phyloP scores from a whole-genome alignment of 176 grass and related monocot species.

The Areca catechu region DNA sequence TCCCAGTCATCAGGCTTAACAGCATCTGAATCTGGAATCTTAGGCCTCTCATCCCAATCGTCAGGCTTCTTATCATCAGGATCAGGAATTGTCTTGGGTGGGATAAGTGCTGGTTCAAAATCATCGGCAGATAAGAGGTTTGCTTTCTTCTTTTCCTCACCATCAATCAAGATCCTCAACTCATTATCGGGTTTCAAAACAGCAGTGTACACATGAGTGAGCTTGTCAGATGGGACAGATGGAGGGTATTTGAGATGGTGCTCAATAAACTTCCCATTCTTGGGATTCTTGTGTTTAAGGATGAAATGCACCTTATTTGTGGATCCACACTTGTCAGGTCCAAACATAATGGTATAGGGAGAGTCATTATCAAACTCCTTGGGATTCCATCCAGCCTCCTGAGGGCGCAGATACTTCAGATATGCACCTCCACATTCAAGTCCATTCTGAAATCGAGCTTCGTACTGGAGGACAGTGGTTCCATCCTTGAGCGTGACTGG shows the following conservation, averaged over 20 bases:
- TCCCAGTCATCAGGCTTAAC: slow-evolving; percentile 94
- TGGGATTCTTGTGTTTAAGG: slow-evolving; percentile 87
- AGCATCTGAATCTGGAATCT: slow-evolving; percentile 73
- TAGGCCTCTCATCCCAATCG: slow-evolving; percentile 90
- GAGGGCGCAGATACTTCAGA: slow-evolving; percentile 75
- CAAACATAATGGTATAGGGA: slow-evolving; percentile 98
- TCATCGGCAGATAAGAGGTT: slow-evolving; percentile 78
- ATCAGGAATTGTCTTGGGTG: slow-evolving; percentile 83
- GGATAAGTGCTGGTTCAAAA: slow-evolving; percentile 84
- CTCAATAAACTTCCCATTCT: slow-evolving; percentile 81
- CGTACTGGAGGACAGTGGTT: slow-evolving; percentile 68
- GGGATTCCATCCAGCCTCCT: slow-evolving; percentile 53
- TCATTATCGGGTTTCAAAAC: slow-evolving; percentile 85
- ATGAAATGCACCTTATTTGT: slow-evolving; percentile 99
- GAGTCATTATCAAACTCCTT: slow-evolving; percentile 91
- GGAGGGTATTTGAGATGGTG: slow-evolving; percentile 94
- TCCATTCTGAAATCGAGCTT: slow-evolving; percentile 86
- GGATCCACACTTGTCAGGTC: slow-evolving; percentile 93
- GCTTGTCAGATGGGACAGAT: slow-evolving; percentile 80
- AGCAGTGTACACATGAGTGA: slow-evolving; percentile 90
- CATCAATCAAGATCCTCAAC: slow-evolving; percentile 77
- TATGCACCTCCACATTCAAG: slow-evolving; percentile 97
- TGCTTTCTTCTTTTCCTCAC: slow-evolving; percentile 77
- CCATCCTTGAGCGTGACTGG: slow-evolving; percentile 66
- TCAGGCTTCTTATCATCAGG: slow-evolving; percentile 99